Base-by-base conservation (phyloP, 805 yeast species). In the Sugiyamaella floridensis region DNA sequence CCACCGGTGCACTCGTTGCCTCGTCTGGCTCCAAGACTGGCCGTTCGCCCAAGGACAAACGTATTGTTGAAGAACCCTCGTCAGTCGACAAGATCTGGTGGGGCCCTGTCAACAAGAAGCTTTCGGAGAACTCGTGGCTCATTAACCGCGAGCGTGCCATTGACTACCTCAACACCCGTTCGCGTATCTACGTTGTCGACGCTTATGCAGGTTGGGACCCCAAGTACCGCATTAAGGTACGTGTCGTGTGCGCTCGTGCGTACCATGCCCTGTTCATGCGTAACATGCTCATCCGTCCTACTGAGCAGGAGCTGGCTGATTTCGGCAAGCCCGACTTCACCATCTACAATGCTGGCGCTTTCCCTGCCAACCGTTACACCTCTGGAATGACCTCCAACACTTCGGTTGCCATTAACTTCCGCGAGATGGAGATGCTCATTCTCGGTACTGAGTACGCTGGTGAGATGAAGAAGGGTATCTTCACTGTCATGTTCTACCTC, bases 171-270 rank as follows among this genome's bases (percentile, higher is more conserved):
- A 86, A 96, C 79, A 92, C 98, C 52, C 86, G 96, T 74, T 90
- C 86, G 64, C 89, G 89, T 70, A 82, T 93, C 65, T 92, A 86
- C 73, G 90, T 92, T 58, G 89, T 92, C 60, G 99, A 92, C 68
- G 98, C 98, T 11, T 92, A 72, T 69, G 99, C 98, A 47, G 99
- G 99, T 60, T 92, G 99, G 99, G 99, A 92, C 71, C 97, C 97
- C 67, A 83, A 88, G 67, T 92, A 92, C 82, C 82, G 98, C 76
- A 81, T 90, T 71, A 92, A 92, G 77, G 95, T 90, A 55, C 82
- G 98, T 74, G 84, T 90, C 59, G 92, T 90, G 52, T 90, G 97
- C 76, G 97, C 98, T 56, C 84, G 99, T 72, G 98, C 99, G 52
- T 92, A 92, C 79, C 99, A 92, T 69, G 98, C 98, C 18, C 75